A percentile compares a stretch with the other conserved stretches of the same genome.
Conservation (phyloP, 179 eudicot species). For the Nepenthes alata region DNA sequence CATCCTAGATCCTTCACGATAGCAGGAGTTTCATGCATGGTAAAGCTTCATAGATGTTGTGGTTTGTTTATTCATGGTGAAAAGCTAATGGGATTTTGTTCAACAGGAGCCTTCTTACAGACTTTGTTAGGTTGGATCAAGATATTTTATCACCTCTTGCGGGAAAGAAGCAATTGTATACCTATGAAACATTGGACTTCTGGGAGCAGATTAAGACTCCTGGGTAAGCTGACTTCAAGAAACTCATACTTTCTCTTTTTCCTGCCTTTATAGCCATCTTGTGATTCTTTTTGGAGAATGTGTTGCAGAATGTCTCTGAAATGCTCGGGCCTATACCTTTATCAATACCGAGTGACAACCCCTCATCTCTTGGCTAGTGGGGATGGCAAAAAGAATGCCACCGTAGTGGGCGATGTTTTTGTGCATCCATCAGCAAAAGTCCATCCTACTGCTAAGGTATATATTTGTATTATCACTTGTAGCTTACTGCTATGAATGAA, state of each 20-base stretch:
- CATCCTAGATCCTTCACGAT: too few species aligned
- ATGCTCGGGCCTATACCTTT: conserved; percentile 81
- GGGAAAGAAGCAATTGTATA: conserved; percentile 78
- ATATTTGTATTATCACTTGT: neutral
- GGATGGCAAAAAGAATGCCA: conserved; percentile 62
- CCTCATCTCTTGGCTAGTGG: conserved; percentile 74
- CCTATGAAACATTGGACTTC: conserved; percentile 82
- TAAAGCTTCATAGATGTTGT: too few species aligned
- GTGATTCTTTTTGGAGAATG: neutral
- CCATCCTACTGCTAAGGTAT: conserved; percentile 87
- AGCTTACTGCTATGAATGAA: too few species aligned
- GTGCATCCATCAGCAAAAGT: conserved; percentile 96
- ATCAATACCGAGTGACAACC: conserved; percentile 49
- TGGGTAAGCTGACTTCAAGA: conserved; percentile 36
- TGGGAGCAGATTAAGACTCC: conserved; percentile 99
- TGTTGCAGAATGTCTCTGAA: conserved; percentile 75
- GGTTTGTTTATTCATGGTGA: too few species aligned
- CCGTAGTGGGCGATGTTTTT: conserved; percentile 74
- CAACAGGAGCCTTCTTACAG: conserved; percentile 59
- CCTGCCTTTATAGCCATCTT: neutral
- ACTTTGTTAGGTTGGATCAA: conserved; percentile 87
- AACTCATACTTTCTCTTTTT: neutral
- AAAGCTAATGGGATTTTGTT: neutral
- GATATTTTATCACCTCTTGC: conserved; percentile 94
- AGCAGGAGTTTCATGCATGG: too few species aligned